A percentile compares a stretch with the other conserved stretches of the same genome.
phyloP scores from a whole-genome alignment of 2,329 filamentous ascomycete genomes.

The Penicillium verrucosum region DNA sequence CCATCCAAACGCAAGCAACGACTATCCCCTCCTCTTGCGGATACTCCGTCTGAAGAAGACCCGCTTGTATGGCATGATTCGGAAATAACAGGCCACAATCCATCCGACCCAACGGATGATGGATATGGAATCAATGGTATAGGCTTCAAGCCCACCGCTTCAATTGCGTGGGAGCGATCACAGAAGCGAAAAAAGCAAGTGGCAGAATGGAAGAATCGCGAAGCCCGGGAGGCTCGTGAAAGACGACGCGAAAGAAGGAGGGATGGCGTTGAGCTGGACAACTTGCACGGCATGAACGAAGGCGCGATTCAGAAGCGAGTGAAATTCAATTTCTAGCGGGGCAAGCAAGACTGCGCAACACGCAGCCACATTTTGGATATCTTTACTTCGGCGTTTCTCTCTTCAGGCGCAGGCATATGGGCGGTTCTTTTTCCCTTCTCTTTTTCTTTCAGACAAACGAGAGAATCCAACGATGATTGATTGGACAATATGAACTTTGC shows the following conservation, averaged over 20 bases:
- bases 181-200: constrained; percentile 59
- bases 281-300: constrained; percentile 27
- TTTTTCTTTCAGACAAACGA: background rate
- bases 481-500: constrained; percentile 14
- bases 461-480: background rate
- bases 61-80: constrained; percentile 54
- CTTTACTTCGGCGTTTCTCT: constrained; percentile 1
- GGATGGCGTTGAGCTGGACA: constrained; percentile 26
- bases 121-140: constrained; percentile 63
- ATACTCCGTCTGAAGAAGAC: constrained; percentile 29
- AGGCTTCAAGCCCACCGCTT: constrained; percentile 60
- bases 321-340: constrained; percentile 37
- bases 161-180: constrained; percentile 55
- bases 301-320: constrained; percentile 39
- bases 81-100: constrained; percentile 61
- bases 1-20: constrained; percentile 28
- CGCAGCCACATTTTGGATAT: background rate
- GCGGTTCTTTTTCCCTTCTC: background rate
- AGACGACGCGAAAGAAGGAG: constrained; percentile 53
- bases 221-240: constrained; percentile 58
- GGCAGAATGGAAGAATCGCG: constrained; percentile 57
- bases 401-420: background rate
- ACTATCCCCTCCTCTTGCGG: constrained; percentile 35
- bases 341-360: background rate
- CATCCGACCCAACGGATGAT: constrained; percentile 57